These are phyloP conservation scores for Carallia pectinifolia DNA, from an alignment of 345 rosid genomes.

Conservation along the genomic window DNA sequence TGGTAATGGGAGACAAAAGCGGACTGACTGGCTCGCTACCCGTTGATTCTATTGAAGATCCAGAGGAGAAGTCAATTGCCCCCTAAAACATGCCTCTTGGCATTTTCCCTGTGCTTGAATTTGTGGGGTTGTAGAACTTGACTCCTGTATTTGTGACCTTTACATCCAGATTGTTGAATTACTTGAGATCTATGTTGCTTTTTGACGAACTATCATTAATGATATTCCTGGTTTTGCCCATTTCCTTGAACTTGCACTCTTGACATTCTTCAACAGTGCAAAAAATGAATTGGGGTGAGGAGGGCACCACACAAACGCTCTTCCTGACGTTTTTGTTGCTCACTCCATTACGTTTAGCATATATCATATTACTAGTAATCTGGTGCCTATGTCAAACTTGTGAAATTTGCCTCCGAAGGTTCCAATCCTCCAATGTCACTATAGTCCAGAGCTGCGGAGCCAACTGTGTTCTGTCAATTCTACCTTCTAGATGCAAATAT, in stretches of 20 bases:
- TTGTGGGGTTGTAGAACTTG: background rate
- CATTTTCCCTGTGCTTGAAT: background rate
- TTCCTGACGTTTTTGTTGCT: too few relatives aligned
- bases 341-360: too few relatives aligned
- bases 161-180: constrained; percentile 1
- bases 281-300: background rate
- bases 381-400: too few relatives aligned
- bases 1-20: constrained; percentile 7
- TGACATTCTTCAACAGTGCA: background rate
- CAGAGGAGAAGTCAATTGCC: background rate
- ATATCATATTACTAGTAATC: too few relatives aligned
- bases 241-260: background rate
- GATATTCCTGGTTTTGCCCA: too few relatives aligned
- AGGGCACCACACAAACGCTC: too few relatives aligned
- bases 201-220: background rate
- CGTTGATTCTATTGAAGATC: background rate
- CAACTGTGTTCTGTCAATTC: too few relatives aligned
- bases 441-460: too few relatives aligned
- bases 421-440: too few relatives aligned
- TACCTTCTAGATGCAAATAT: too few relatives aligned
- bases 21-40: background rate
- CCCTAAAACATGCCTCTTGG: background rate
- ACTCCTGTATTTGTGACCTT: background rate
- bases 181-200: background rate
- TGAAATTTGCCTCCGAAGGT: too few relatives aligned